These are phyloP conservation scores for Aquilaria sinensis DNA, from an alignment of 345 rosid species.

Conservation along the genomic window DNA sequence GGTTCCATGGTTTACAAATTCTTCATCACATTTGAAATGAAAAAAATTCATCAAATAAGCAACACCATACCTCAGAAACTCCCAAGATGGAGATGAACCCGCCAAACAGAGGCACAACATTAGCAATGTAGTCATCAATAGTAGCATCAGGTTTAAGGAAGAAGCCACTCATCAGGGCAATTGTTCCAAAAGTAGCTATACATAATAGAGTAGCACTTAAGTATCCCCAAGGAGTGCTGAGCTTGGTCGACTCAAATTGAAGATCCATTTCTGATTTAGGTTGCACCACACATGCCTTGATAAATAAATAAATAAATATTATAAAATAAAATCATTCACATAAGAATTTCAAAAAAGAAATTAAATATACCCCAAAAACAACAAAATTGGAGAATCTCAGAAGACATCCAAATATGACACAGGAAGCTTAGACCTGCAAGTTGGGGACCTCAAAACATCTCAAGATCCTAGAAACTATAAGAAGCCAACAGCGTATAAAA, in stretches of 20 bases:
- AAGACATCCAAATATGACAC: background rate
- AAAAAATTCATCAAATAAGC: too few species aligned
- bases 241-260: slow-evolving; percentile 70
- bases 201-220: slow-evolving; percentile 51
- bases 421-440: slow-evolving; percentile 1
- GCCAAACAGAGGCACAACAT: slow-evolving; percentile 76
- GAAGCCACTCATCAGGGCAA: slow-evolving; percentile 87
- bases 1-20: too few species aligned
- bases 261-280: slow-evolving; percentile 86
- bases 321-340: slow-evolving; percentile 1
- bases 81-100: slow-evolving; percentile 82
- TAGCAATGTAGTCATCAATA: slow-evolving; percentile 66
- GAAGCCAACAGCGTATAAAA: background rate
- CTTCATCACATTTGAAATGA: too few species aligned
- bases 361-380: background rate
- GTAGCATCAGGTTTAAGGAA: slow-evolving; percentile 90
- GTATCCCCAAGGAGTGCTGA: slow-evolving; percentile 91
- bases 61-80: slow-evolving; percentile 65
- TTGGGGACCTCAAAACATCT: background rate
- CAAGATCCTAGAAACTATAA: background rate
- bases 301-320: slow-evolving; percentile 10
- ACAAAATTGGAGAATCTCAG: background rate
- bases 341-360: background rate
- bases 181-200: slow-evolving; percentile 81
- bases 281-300: slow-evolving; percentile 88